Percentiles rank a stretch among this genome's conserved stretches.
Evolutionary conservation across 2,329 filamentous ascomycete genomes (phyloP).

Genomic region (Diaporthe vexans): DNA sequence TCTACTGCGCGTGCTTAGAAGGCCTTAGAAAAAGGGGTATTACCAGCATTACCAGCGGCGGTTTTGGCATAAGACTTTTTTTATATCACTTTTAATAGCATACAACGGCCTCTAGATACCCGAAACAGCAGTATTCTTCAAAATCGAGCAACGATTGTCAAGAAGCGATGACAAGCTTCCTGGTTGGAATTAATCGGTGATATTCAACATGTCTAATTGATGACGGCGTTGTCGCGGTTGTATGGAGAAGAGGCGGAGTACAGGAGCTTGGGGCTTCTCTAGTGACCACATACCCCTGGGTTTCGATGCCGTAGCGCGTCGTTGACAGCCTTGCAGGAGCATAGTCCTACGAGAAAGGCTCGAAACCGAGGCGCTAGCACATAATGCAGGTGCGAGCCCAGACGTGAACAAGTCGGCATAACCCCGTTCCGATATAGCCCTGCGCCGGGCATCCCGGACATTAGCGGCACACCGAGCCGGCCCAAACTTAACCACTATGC

Average conservation of each 20-base stretch:
- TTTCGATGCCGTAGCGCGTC: neutral
- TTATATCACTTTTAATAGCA: slow-evolving; percentile 11
- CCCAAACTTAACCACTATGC: neutral
- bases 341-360: neutral
- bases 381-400: neutral
- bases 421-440: slow-evolving; percentile 13
- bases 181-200: neutral
- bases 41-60: neutral
- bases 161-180: neutral
- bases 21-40: neutral
- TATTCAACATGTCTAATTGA: no score
- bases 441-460: slow-evolving; percentile 15
- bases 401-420: neutral
- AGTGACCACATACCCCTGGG: no score
- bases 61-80: neutral
- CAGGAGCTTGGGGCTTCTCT: no score
- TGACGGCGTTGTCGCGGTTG: no score
- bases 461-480: slow-evolving; percentile 26
- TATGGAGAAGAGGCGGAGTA: no score
- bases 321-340: neutral
- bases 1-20: slow-evolving; percentile 6
- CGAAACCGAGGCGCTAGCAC: neutral
- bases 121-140: neutral
- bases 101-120: neutral
- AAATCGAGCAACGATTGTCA: neutral